Evolutionary conservation across 2,329 filamentous ascomycete genomes (phyloP), one percentile per base, ranked within the genome.

Genomic region (Colletotrichum sp.): DNA sequence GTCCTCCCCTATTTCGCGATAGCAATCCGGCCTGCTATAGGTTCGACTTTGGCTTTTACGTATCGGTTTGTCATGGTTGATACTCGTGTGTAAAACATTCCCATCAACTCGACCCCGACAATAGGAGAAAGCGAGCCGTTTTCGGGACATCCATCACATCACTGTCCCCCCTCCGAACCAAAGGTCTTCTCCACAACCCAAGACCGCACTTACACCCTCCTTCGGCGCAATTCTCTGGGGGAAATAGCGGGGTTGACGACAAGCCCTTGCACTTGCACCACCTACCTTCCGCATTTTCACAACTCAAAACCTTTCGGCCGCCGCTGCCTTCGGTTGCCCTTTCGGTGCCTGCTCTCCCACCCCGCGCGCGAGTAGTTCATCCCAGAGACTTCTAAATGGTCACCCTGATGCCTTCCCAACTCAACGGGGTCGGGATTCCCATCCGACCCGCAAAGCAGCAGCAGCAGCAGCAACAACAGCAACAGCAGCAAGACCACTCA

Each of bases 391-490:
- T 65, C 69, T 76, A 77, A 68, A 77, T 77, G 76, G 76, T 77
- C 34, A 76, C 75, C 62, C 67, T 77, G 73, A 84, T 85, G 83
- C 83, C 83, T 77, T 80, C 81, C 71, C 81, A 84, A 77, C 77
- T 83, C 39, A 80, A 81, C 75, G 80, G 83, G 77, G 82, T 79
- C 66, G 79, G 84, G 62, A 80, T 85, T 64, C 80, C 83, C 71
- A 80, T 83, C 73, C 80, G 84, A 78, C 83, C 83, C 79, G 82
- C 80, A 68, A 82, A 83, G 67, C 77, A 82, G 80, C 39, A 49
- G 39, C 81, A 80, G 36, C 63, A 78, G 62, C 76, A 72, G 2
- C 73, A 76, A 26, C 68, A 76, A 16, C 55, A 66, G 16, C 73
- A 62, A 3, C 67, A 68, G 36, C 72, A 55, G 15, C 69, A 73